Evolutionary conservation across 2,329 filamentous ascomycete species (phyloP).

Genomic region (Trichoderma sp.): DNA sequence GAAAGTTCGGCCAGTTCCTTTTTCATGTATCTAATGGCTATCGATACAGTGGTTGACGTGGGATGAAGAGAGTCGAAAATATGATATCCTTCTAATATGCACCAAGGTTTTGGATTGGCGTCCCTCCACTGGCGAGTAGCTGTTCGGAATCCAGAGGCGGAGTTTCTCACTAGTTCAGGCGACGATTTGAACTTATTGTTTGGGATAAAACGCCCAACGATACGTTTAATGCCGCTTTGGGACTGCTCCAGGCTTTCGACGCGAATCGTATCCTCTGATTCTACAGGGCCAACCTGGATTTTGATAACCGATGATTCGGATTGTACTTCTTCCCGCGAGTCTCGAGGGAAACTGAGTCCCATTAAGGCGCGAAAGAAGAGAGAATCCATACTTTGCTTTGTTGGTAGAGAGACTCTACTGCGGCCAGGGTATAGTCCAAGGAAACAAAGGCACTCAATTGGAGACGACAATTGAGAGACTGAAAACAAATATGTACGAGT

Average conservation of each 20-base stretch:
- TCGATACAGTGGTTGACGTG: neutral
- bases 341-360: no score
- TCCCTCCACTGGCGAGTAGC: neutral
- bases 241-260: neutral
- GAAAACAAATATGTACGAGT: neutral
- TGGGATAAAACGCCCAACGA: no score
- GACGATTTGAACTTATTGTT: neutral
- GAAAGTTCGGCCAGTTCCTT: neutral
- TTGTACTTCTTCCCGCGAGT: neutral
- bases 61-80: neutral
- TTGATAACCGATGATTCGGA: neutral
- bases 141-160: neutral
- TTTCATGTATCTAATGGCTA: neutral
- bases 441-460: neutral
- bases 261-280: neutral
- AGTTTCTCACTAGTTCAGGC: neutral
- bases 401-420: neutral
- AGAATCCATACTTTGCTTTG: neutral
- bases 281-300: neutral
- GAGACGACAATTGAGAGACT: neutral
- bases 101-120: neutral
- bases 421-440: neutral
- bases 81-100: neutral
- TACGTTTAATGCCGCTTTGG: no score
- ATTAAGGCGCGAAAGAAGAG: no score